A percentile compares a stretch with the other conserved stretches of the same genome.
Conservation (phyloP, 768 basidiomycete species). For the Pleurotus djamor region DNA sequence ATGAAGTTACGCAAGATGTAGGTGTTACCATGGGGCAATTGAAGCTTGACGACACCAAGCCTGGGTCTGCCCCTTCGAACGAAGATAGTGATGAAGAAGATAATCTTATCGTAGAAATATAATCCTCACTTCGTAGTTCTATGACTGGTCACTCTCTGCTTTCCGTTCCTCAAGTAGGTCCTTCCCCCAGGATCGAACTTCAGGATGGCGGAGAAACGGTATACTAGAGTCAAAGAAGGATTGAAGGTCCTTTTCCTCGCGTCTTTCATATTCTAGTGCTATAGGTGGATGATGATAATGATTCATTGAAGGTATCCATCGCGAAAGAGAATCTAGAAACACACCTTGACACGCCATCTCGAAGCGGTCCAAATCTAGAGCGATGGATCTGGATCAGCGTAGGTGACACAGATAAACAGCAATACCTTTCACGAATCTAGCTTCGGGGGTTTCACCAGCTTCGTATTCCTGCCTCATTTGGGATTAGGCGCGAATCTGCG, state of each 20-base stretch:
- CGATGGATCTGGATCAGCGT: too few species aligned
- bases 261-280: conserved; percentile 77
- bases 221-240: conserved; percentile 81
- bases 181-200: conserved; percentile 71
- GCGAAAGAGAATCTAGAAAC: neutral
- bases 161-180: conserved; percentile 50
- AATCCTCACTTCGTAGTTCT: conserved; percentile 14
- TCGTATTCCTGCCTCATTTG: conserved; percentile 74
- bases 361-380: conserved; percentile 76
- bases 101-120: conserved; percentile 75
- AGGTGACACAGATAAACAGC: neutral
- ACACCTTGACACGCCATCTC: conserved; percentile 87
- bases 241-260: conserved; percentile 51
- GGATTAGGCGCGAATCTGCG: neutral
- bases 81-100: conserved; percentile 63
- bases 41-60: conserved; percentile 15
- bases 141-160: too few species aligned
- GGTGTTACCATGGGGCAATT: conserved; percentile 6
- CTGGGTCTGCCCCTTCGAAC: conserved; percentile 11
- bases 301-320: neutral
- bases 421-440: conserved; percentile 85
- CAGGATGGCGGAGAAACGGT: conserved; percentile 67
- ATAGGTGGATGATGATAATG: neutral
- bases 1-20: conserved; percentile 20
- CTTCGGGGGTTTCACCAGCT: conserved; percentile 66